Evolutionary conservation across 148 eudicot genomes (phyloP).

Genomic region (Polygonum maritimum): DNA sequence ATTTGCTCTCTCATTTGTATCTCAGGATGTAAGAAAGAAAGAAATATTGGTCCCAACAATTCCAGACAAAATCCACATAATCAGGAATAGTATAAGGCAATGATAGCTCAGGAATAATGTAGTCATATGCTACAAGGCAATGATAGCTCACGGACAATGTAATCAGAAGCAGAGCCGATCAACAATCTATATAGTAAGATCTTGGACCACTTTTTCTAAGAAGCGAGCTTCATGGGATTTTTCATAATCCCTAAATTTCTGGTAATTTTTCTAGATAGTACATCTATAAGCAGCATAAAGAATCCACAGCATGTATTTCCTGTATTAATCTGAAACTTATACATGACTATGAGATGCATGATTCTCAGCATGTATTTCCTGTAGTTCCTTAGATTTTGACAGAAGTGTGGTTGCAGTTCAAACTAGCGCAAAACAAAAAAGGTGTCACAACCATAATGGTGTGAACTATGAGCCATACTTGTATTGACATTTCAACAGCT

Average conservation of each 20-base stretch:
- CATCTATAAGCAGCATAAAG: neutral
- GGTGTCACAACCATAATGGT: neutral
- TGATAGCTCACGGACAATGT: neutral
- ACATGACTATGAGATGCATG: neutral
- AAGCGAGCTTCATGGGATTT: neutral
- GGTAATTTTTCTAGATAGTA: neutral
- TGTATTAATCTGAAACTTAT: neutral
- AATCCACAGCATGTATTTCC: neutral
- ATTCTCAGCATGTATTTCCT: too few relatives aligned
- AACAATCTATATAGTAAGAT: neutral
- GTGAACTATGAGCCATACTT: neutral
- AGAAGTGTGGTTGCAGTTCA: neutral
- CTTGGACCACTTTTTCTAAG: neutral
- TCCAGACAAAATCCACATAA: neutral
- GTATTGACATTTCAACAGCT: neutral
- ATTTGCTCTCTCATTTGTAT: neutral
- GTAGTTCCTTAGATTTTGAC: neutral
- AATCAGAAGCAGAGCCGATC: neutral
- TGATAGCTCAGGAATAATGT: neutral
- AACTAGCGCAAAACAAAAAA: neutral
- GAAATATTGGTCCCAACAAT: neutral
- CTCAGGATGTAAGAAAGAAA: neutral
- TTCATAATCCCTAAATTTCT: neutral
- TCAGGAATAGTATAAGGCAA: neutral
- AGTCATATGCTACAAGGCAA: neutral